Evolutionary conservation across 495 filamentous ascomycete species (phyloP), one percentile per base, ranked within the genome.

Genomic region (Penicillium mononematosum): DNA sequence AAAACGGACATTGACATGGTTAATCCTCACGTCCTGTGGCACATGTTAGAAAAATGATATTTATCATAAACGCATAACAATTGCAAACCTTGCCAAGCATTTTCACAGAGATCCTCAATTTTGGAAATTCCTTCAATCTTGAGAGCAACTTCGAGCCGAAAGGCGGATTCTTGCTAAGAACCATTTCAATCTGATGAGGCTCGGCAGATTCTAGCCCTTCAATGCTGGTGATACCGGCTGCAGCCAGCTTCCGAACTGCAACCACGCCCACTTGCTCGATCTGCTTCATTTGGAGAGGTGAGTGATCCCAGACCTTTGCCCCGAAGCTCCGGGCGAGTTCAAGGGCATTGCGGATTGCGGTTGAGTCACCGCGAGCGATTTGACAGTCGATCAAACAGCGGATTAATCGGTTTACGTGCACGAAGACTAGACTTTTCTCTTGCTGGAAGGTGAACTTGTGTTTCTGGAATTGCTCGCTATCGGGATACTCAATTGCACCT

Each of bases 361-460:
- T 63, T 0, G 89, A 84, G 63, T 96, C 91, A 8, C 82, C 73
- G 6, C 86, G 79, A 20, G 77, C 59, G 9, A 88, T 80, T 61
- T 90, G 85, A 61, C 92, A 96, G 68, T 98, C 94, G 46, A 96
- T 83, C 9, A 96, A 80, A 60, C 92, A 96, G 8, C 90, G 84
- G 17, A 93, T 81, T 0, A 97, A 70, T 7, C 92, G 83, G 59
- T 86, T 85, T 6, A 89, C 75, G 50, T 89, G 83, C 22, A 88
- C 81, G 61, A 97, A 91, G 24, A 98, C 81, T 9, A 85, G 62
- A 17, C 45, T 71, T 62, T 85, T 89, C n/a, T 97, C 92, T 49
- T 84, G 80, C 17, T 80, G 70, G 50, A 89, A 83, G 41, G 87
- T 81, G 16, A 77, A 75, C 46, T 78, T 85, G 54, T 85, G 77